Evolutionary conservation across 2,329 filamentous ascomycete genomes (phyloP), one percentile per base, ranked within the genome.

Genomic region (Fusarium clavum): DNA sequence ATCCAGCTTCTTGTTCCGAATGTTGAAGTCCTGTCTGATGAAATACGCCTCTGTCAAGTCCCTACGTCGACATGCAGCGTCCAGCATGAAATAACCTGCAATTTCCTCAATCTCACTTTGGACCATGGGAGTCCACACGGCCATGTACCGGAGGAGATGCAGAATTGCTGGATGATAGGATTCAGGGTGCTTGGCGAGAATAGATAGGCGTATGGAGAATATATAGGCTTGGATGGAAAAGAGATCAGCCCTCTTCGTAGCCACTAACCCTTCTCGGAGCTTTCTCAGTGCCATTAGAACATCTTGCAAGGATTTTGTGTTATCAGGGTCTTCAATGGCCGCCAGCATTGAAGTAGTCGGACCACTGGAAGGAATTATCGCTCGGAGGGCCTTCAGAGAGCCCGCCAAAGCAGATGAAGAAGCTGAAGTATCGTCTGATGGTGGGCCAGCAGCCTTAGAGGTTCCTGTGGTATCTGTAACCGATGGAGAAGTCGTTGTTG

Each of bases 171-270:
- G 94, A 69, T 95, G 91, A 79, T 98, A 99, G 2, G 94, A 94
- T 73, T 97, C 93, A 73, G 91, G 92, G 73, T 97, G 91, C 69
- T 90, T 89, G 61, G 92, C 89, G 34, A 97, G 87, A 67, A 99
- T 91, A 25, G 92, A 90, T 27, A 94, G 86, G 57, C 94, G 91
- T 74, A 97, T 93, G 75, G 93, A 94, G 84, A 98, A 98, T 67
- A 97, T 89, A 81, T 98, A 97, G 18, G 91, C 93, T 73, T 94
- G 90, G n/a, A 92, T 89, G 2, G 95, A 91, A 80, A 99, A 99
- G 55, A 88, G 84, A 77, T 97, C 92, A 38, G 86, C 83, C 22
- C 94, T 89, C 56, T 90, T 88, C 11, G 92, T 90, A 14, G 93
- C 93, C 5, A 97, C 88, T 49, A 98, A 91, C 25, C 91, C 94